phyloP scores from a whole-genome alignment of 2,329 filamentous ascomycete species.

The Botrytis aclada region DNA sequence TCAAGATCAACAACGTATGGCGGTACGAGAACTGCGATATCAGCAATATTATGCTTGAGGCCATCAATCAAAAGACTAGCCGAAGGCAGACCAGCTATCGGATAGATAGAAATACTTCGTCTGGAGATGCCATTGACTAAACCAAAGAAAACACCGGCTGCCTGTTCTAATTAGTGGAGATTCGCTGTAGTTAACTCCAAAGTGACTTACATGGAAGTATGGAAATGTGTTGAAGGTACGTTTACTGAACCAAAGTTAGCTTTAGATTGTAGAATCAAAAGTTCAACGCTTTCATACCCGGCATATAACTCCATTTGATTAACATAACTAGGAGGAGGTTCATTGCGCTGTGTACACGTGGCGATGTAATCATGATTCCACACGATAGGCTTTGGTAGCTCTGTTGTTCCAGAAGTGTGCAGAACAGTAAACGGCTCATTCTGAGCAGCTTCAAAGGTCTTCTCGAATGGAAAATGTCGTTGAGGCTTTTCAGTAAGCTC shows the following conservation, averaged over 20 bases:
- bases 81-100: constrained; percentile 1
- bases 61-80: constrained; percentile 8
- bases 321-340: neutral
- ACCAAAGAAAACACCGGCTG: constrained; percentile 9
- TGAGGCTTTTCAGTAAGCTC: too few relatives aligned
- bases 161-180: neutral
- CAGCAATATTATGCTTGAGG: constrained; percentile 10
- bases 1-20: constrained; percentile 9
- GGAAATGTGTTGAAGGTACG: constrained; percentile 13
- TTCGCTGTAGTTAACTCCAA: too few relatives aligned
- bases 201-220: constrained; percentile 9
- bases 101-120: neutral
- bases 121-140: neutral
- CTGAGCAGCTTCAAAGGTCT: neutral
- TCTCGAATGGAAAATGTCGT: neutral
- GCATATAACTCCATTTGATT: constrained; percentile 7
- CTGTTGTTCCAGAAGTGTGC: constrained; percentile 13
- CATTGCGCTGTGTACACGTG: neutral
- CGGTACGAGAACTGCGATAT: constrained; percentile 14
- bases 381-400: constrained; percentile 12
- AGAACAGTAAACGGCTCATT: neutral
- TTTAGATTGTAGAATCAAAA: neutral
- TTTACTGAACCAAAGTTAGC: neutral
- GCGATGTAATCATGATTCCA: constrained; percentile 5
- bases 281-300: neutral